Percentiles rank a stretch among this genome's conserved stretches.
phyloP scores from a whole-genome alignment of 2,329 filamentous ascomycete species.

The Trichophyton equinum region DNA sequence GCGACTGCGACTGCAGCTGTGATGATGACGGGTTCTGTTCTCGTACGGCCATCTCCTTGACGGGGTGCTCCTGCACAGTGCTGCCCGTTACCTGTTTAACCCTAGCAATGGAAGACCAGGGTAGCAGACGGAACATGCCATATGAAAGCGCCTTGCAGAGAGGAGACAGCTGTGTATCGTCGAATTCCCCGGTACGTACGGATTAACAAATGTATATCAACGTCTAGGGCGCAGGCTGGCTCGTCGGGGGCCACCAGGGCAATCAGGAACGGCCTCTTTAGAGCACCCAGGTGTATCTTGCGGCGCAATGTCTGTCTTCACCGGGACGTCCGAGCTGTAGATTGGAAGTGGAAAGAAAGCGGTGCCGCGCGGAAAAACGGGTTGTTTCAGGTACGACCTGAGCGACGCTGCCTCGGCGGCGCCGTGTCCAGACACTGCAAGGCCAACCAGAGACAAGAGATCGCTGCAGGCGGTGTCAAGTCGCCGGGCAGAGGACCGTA shows the following conservation, averaged over 20 bases:
- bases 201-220: background rate
- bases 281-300: background rate
- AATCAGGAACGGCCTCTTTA: background rate
- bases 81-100: constrained; percentile 30
- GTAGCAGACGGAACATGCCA: constrained; percentile 39
- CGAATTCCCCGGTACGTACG: background rate
- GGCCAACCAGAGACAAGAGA: background rate
- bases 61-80: constrained; percentile 24
- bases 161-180: background rate
- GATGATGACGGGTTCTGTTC: constrained; percentile 19
- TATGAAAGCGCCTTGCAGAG: constrained; percentile 21
- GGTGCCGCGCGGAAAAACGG: background rate
- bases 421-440: background rate
- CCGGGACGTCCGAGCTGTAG: background rate
- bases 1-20: background rate
- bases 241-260: background rate
- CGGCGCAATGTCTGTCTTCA: background rate
- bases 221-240: background rate
- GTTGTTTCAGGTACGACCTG: background rate
- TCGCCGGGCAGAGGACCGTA: background rate
- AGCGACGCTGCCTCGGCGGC: background rate
- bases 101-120: constrained; percentile 35
- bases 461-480: background rate
- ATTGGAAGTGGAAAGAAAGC: too few species aligned
- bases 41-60: constrained; percentile 30